phyloP scores from a whole-genome alignment of 1,139 yeast species.

The Suzukiozyma palmioleophila region DNA sequence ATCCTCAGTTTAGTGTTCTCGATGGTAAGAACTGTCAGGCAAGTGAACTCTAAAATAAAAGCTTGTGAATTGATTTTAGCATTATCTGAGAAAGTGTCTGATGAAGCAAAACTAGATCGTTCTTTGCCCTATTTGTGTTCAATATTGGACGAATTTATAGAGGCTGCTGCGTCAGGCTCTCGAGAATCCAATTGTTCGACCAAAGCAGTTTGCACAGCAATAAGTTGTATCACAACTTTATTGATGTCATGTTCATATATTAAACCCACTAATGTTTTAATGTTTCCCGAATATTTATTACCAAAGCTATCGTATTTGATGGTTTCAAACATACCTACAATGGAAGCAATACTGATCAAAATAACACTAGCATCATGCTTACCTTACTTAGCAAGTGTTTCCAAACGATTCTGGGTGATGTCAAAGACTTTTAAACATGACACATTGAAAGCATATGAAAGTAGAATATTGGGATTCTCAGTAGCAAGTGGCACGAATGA shows the following conservation, averaged over 20 bases:
- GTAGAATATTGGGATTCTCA: conserved; percentile 7
- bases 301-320: conserved; percentile 60
- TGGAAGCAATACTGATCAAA: conserved; percentile 43
- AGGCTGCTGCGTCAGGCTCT: conserved; percentile 8
- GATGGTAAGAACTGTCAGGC: conserved; percentile 58
- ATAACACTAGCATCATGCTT: conserved; percentile 69
- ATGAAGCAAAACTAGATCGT: conserved; percentile 82
- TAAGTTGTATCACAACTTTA: conserved; percentile 58
- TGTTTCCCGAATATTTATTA: conserved; percentile 77
- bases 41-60: conserved; percentile 57
- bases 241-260: conserved; percentile 61
- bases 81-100: conserved; percentile 70
- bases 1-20: conserved; percentile 63
- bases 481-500: conserved; percentile 3
- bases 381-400: conserved; percentile 62
- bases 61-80: conserved; percentile 78
- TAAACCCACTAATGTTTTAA: conserved; percentile 68
- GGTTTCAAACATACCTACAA: conserved; percentile 13
- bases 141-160: conserved; percentile 35
- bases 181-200: conserved; percentile 13
- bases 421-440: conserved; percentile 50
- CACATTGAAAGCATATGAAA: conserved; percentile 8
- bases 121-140: conserved; percentile 72
- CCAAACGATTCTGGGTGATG: conserved; percentile 64
- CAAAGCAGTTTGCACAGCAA: conserved; percentile 56